Percentiles rank a stretch among this genome's conserved stretches.
Conservation (phyloP, 768 basidiomycete genomes). For the Neoboletus magnificus region DNA sequence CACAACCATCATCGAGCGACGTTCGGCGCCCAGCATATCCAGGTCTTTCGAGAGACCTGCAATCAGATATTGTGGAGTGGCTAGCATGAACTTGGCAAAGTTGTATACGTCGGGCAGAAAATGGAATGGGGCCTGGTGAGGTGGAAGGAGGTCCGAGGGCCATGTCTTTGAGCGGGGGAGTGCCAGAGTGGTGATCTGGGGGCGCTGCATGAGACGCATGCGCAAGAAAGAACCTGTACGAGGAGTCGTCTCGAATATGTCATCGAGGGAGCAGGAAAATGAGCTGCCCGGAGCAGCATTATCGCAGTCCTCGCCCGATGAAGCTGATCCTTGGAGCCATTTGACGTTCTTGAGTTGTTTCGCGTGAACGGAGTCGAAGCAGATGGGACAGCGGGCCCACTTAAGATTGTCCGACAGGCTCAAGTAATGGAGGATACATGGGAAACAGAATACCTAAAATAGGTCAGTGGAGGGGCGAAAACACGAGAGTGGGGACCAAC, state of each 20-base stretch:
- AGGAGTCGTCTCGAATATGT: conserved; percentile 39
- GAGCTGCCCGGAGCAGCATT: conserved; percentile 33
- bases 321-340: conserved; percentile 65
- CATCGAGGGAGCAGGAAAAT: conserved; percentile 43
- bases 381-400: conserved; percentile 94
- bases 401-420: conserved; percentile 76
- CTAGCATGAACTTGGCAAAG: conserved; percentile 95
- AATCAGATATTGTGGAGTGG: conserved; percentile 81
- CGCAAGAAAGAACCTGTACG: conserved; percentile 58
- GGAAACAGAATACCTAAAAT: conserved; percentile 84
- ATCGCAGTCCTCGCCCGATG: conserved; percentile 30
- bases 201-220: conserved; percentile 90
- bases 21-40: conserved; percentile 68
- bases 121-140: conserved; percentile 92
- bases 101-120: conserved; percentile 89
- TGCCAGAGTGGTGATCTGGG: conserved; percentile 92
- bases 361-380: conserved; percentile 89
- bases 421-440: conserved; percentile 90
- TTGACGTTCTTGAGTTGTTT: conserved; percentile 90
- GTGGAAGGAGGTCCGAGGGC: conserved; percentile 90
- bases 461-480: conserved; percentile 14
- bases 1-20: conserved; percentile 57
- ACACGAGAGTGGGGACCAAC: conserved; percentile 47
- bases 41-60: conserved; percentile 70
- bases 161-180: conserved; percentile 88